These are phyloP conservation scores for Chamaecrista fasciculata DNA, from an alignment of 306 rosid genomes.

Conservation along the genomic window DNA sequence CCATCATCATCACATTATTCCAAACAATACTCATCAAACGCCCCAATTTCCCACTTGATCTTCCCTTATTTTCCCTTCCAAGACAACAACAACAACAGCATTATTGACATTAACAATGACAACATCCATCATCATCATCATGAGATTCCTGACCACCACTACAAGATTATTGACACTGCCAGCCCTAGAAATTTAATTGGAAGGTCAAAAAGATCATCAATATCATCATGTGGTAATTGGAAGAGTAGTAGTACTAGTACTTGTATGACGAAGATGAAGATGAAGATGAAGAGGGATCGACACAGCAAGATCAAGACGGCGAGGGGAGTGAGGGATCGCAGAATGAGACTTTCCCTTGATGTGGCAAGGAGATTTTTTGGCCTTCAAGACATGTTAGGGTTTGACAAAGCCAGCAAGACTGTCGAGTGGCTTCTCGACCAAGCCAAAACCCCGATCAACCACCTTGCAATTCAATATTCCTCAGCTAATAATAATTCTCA, in stretches of 20 bases:
- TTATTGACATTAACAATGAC: no score
- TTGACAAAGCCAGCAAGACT: slow-evolving; percentile 87
- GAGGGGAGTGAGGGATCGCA: slow-evolving; percentile 76
- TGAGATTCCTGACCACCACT: not conserved
- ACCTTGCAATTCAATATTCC: slow-evolving; percentile 31
- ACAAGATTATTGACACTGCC: no score
- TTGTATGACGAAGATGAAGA: slow-evolving; percentile 26
- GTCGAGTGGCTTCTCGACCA: slow-evolving; percentile 74
- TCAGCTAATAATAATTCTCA: no score
- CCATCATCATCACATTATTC: no score
- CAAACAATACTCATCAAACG: no score
- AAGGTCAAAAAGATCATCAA: no score
- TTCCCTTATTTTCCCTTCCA: slow-evolving; percentile 55
- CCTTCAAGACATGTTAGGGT: slow-evolving; percentile 92
- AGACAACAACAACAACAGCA: not conserved
- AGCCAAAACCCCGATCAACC: slow-evolving; percentile 60
- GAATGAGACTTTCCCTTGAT: slow-evolving; percentile 77
- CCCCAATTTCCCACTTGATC: no score
- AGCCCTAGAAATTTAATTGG: no score
- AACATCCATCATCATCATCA: not conserved
- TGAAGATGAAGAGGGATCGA: slow-evolving; percentile 63
- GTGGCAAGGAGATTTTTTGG: slow-evolving; percentile 81
- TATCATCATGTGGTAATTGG: no score
- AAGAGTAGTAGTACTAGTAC: no score
- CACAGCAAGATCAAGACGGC: slow-evolving; percentile 93